Base-by-base conservation (phyloP, 169 alveolate species). In the Plasmodium coatneyi region DNA sequence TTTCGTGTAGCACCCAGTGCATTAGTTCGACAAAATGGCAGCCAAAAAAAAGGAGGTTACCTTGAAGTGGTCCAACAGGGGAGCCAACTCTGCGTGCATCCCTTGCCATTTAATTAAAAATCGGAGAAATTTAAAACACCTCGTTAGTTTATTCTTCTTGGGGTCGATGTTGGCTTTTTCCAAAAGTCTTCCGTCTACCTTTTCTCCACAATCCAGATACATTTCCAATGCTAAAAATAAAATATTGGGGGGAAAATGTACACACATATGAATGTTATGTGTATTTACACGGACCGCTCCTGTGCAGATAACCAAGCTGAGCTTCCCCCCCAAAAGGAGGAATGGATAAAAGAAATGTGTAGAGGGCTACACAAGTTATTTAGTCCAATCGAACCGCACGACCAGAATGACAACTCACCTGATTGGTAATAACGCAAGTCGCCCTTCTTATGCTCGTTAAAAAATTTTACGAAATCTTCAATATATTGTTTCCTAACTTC, bases 81-180 rank as follows among this genome's bases (percentile, higher is more conserved):
- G 70, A 39, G 41, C 66, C 7, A 89, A 89, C 52, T 79, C 56
- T 79, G 56, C 32, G 71, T 72, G 56, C 25, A 22, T 79, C 54
- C 41, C 30, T 70, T 56, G 49, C 56, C 72, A 39, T 12, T 89
- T 89, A 32, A 71, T 46, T 89, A 89, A 70, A 80, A 89, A 89
- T 79, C 36, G 81, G 46, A 89, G 82, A 39, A 89, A 89, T 89
- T 89, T 89, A 66, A 89, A 89, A 32, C 94, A 89, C 52, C 89
- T 89, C 81, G 54, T 80, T 46, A 89, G 32, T 89, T 89, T 89
- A 71, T 89, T 89, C 71, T 89, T 89, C 46, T 43, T 34, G 43
- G 89, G 83, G 52, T 78, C 82, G 43, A 89, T n/a, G 32, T 79
- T 25, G 22, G 9, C 6, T 12, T 52, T 60, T 89, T 25, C 49